Evolutionary conservation across 148 eudicot genomes (phyloP).

Genomic region (Chenopodium quinoa): DNA sequence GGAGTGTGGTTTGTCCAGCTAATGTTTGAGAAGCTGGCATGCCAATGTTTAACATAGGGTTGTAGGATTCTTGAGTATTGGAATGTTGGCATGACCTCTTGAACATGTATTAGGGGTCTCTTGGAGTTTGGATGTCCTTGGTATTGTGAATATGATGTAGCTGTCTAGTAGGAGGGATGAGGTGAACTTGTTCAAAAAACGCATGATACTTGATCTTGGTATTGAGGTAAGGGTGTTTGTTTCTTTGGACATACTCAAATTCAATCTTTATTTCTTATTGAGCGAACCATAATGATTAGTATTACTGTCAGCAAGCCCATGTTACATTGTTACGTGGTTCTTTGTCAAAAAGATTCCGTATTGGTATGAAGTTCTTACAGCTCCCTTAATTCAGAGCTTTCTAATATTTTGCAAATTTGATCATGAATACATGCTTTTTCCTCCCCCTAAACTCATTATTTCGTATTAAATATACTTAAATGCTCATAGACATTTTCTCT

Average conservation of each 20-base stretch:
- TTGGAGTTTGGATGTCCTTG: not conserved
- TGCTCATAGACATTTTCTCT: not conserved
- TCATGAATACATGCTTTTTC: not conserved
- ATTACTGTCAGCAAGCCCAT: not conserved
- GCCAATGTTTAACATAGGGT: not conserved
- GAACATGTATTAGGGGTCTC: not conserved
- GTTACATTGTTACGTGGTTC: no score
- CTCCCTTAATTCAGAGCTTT: not conserved
- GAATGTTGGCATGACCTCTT: not conserved
- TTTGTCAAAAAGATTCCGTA: not conserved
- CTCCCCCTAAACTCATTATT: no score
- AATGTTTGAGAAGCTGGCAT: no score
- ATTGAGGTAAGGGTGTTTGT: not conserved
- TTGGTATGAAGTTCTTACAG: not conserved
- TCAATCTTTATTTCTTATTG: not conserved
- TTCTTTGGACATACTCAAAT: not conserved
- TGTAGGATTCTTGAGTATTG: conserved; percentile 1
- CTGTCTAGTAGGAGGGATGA: not conserved
- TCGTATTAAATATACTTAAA: not conserved
- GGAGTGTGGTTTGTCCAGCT: no score
- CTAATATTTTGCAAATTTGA: not conserved
- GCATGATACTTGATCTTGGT: not conserved
- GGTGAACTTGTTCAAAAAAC: not conserved
- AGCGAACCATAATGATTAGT: not conserved
- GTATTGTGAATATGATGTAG: not conserved